phyloP scores from a whole-genome alignment of 2,329 filamentous ascomycete genomes.

The Chaetomium strumarium region DNA sequence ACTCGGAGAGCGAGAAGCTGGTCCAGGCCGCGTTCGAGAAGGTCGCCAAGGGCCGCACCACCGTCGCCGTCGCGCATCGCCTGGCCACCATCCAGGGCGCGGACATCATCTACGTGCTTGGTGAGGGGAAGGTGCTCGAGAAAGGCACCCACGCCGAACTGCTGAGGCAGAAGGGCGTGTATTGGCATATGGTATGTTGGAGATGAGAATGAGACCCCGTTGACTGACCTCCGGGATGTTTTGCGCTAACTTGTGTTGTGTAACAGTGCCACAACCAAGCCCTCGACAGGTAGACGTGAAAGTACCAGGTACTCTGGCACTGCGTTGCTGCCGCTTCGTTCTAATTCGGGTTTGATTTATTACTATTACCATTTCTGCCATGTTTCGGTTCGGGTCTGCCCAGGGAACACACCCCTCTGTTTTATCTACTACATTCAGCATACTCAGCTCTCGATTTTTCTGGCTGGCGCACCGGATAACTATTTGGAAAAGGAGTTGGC shows the following conservation, averaged over 20 bases:
- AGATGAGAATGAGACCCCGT: no score
- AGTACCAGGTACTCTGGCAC: neutral
- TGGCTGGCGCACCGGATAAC: neutral
- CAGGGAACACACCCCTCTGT: neutral
- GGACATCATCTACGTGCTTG: conserved; percentile 74
- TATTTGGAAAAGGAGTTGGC: no score
- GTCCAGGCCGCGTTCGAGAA: conserved; percentile 63
- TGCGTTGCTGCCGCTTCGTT: neutral
- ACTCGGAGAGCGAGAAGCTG: conserved; percentile 52
- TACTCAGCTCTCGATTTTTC: neutral
- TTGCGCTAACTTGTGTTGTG: conserved; percentile 18
- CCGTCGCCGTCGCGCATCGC: conserved; percentile 71
- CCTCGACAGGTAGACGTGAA: conserved; percentile 41
- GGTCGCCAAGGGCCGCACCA: conserved; percentile 55
- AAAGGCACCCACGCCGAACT: conserved; percentile 48
- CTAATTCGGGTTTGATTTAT: neutral
- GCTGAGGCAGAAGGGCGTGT: conserved; percentile 46
- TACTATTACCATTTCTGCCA: neutral
- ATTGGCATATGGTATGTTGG: conserved; percentile 53
- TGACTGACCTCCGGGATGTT: neutral
- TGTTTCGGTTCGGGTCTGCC: neutral
- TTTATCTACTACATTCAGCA: neutral
- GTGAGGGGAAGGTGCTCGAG: conserved; percentile 54
- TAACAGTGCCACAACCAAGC: conserved; percentile 53
- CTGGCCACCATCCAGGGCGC: conserved; percentile 73